phyloP scores from a whole-genome alignment of 495 filamentous ascomycete species.

The Durotheca rogersii region DNA sequence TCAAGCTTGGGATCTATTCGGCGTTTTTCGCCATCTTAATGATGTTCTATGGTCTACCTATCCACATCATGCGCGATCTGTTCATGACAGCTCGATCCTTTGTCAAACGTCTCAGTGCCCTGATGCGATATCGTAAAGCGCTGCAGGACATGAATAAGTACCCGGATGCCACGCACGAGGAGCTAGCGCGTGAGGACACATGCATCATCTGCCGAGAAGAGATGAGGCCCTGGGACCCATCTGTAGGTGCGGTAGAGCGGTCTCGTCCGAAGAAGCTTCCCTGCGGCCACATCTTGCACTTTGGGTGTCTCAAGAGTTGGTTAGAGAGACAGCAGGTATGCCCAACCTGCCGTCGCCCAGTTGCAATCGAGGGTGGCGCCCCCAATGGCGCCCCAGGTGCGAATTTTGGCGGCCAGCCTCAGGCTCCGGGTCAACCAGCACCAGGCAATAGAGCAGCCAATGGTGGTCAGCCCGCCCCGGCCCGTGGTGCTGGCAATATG shows the following conservation, averaged over 20 bases:
- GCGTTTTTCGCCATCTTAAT: slow-evolving; percentile 92
- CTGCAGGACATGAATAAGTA: slow-evolving; percentile 89
- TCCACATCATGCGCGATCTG: slow-evolving; percentile 94
- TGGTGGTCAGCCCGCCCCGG: slow-evolving; percentile 29
- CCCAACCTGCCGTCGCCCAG: slow-evolving; percentile 87
- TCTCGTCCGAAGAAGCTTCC: slow-evolving; percentile 91
- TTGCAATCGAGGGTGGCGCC: slow-evolving; percentile 48
- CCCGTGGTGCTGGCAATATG: slow-evolving; percentile 30
- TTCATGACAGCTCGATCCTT: slow-evolving; percentile 92
- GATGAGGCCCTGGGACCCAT: slow-evolving; percentile 73
- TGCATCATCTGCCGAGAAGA: slow-evolving; percentile 98
- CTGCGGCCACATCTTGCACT: slow-evolving; percentile 93
- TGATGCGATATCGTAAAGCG: slow-evolving; percentile 83
- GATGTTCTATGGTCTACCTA: slow-evolving; percentile 89
- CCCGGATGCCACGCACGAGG: slow-evolving; percentile 86
- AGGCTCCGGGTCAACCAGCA: slow-evolving; percentile 28
- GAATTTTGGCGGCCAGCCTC: slow-evolving; percentile 27
- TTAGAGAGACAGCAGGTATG: slow-evolving; percentile 97
- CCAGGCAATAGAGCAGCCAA: slow-evolving; percentile 33
- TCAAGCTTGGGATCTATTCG: slow-evolving; percentile 85
- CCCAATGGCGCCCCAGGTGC: slow-evolving; percentile 22
- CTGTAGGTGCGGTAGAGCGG: slow-evolving; percentile 64
- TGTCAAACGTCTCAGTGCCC: slow-evolving; percentile 79
- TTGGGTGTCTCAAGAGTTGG: slow-evolving; percentile 93
- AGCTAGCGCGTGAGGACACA: slow-evolving; percentile 80